A percentile compares a stretch with the other conserved stretches of the same genome.
Conservation (phyloP, 2,329 filamentous ascomycete genomes). For the Furcasterigmium furcatum region DNA sequence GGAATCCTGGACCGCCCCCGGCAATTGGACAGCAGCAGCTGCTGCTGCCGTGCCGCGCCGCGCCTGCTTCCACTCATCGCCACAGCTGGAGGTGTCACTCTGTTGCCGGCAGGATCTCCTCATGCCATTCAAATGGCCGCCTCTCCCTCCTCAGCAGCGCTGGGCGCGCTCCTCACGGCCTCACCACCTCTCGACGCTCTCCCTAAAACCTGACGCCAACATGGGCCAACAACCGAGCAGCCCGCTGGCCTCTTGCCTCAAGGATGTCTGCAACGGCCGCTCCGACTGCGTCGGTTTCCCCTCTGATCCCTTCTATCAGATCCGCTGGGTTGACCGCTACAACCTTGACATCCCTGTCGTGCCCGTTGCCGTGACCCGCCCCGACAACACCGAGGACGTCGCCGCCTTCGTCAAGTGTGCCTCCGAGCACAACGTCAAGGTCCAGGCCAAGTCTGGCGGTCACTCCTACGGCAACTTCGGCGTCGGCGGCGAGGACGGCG, state of each 20-base stretch:
- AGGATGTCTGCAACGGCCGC: conserved; percentile 40
- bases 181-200: neutral
- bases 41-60: neutral
- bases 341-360: conserved; percentile 47
- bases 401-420: conserved; percentile 57
- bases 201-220: neutral
- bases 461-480: conserved; percentile 56
- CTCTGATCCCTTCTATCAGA: conserved; percentile 37
- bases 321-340: conserved; percentile 48
- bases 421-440: conserved; percentile 40
- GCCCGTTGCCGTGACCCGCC: conserved; percentile 55
- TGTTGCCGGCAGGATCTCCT: neutral
- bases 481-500: conserved; percentile 47
- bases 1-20: neutral
- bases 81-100: neutral
- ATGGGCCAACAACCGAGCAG: conserved; percentile 42
- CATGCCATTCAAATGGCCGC: neutral
- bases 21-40: neutral
- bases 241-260: conserved; percentile 41
- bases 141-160: neutral
- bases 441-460: conserved; percentile 61
- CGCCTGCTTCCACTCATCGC: neutral
- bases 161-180: neutral
- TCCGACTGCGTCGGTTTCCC: conserved; percentile 44
- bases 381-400: conserved; percentile 49